A percentile compares a stretch with the other conserved stretches of the same genome.
These are phyloP conservation scores for Rosa multiflora DNA, from an alignment of 306 rosid species.

Conservation along the genomic window DNA sequence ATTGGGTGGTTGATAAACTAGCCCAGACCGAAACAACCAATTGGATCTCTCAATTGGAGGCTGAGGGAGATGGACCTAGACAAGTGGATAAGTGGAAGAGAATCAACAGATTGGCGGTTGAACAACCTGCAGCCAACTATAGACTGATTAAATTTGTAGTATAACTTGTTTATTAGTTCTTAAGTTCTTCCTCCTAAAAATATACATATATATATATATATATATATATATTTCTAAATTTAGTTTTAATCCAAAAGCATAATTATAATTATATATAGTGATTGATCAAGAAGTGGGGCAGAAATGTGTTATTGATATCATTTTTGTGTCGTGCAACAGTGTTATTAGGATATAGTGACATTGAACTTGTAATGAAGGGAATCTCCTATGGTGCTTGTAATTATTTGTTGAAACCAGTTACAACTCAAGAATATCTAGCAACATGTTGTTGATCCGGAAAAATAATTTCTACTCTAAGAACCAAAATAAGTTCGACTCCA, in stretches of 20 bases:
- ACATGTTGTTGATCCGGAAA: constrained; percentile 50
- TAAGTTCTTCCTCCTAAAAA: no score
- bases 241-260: neutral
- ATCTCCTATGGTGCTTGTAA: constrained; percentile 80
- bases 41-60: neutral
- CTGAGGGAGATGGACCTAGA: no score
- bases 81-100: neutral
- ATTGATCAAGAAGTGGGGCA: constrained; percentile 4
- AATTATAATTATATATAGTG: neutral
- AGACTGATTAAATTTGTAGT: no score
- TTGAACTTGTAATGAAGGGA: constrained; percentile 79
- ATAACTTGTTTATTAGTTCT: no score
- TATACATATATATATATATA: no score
- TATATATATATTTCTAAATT: no score
- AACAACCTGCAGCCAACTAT: neutral
- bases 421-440: constrained; percentile 71
- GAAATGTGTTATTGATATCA: constrained; percentile 10
- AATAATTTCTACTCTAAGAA: no score
- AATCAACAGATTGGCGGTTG: neutral
- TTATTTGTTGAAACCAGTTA: constrained; percentile 74
- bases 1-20: neutral
- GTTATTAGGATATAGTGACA: constrained; percentile 74
- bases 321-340: constrained; percentile 38
- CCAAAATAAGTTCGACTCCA: constrained; percentile 49
- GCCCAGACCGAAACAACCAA: neutral